Percentiles rank a stretch among this genome's conserved stretches.
Evolutionary conservation across 2,329 filamentous ascomycete species (phyloP).

Genomic region (Penicillium brevicompactum): DNA sequence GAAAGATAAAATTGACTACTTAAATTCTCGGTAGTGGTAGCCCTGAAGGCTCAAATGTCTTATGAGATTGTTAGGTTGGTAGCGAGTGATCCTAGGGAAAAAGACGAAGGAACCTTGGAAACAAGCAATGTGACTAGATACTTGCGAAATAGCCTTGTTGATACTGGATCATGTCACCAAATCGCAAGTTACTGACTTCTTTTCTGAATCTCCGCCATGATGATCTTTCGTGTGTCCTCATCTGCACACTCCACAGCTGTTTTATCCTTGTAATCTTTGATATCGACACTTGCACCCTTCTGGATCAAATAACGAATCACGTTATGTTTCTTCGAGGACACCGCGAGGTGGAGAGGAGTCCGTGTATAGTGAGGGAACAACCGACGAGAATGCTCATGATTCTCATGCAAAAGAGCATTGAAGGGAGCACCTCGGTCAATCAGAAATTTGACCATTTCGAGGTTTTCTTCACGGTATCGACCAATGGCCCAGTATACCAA

Average conservation of each 20-base stretch:
- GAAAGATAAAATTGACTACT: too few species aligned
- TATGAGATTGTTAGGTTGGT: too few species aligned
- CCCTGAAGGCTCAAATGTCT: too few species aligned
- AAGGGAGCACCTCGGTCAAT: slow-evolving; percentile 3
- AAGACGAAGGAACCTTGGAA: too few species aligned
- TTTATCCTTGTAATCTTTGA: not conserved
- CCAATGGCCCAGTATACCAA: slow-evolving; percentile 14
- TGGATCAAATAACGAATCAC: not conserved
- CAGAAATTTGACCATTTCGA: slow-evolving; percentile 4
- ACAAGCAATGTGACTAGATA: too few species aligned
- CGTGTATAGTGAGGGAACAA: not conserved
- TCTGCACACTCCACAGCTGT: not conserved
- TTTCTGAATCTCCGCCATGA: not conserved
- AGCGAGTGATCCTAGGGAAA: too few species aligned
- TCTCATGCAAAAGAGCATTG: not conserved
- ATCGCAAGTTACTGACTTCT: not conserved
- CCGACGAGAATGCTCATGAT: not conserved
- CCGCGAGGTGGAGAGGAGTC: slow-evolving; percentile 3
- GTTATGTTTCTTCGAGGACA: not conserved
- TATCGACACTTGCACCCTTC: not conserved
- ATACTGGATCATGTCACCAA: not conserved
- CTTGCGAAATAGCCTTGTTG: too few species aligned
- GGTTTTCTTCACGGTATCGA: slow-evolving; percentile 1
- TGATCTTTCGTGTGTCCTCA: not conserved
- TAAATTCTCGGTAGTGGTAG: too few species aligned